phyloP scores from a whole-genome alignment of 2,329 filamentous ascomycete genomes.

The Cladosporium sp. region DNA sequence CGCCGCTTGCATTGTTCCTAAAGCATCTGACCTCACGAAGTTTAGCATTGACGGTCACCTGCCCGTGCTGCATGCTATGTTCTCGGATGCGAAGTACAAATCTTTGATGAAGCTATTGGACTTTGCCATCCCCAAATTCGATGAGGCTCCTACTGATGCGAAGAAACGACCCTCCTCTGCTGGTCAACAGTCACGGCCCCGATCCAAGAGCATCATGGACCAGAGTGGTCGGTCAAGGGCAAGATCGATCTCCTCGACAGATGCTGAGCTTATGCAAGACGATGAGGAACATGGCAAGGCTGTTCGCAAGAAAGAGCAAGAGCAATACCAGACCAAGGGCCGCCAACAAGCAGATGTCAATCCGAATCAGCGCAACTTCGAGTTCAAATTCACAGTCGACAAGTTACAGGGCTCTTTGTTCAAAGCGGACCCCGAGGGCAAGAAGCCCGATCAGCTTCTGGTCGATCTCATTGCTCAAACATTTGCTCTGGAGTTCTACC shows the following conservation, averaged over 20 bases:
- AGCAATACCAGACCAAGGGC: constrained; percentile 40
- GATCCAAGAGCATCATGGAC: constrained; percentile 31
- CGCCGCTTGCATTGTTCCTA: constrained; percentile 96
- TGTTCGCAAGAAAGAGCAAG: constrained; percentile 56
- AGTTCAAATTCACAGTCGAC: constrained; percentile 95
- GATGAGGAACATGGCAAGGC: constrained; percentile 49
- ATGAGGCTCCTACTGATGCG: constrained; percentile 25
- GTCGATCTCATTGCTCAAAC: constrained; percentile 88
- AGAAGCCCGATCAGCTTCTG: constrained; percentile 72
- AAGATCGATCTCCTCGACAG: constrained; percentile 71
- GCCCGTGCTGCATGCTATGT: constrained; percentile 83
- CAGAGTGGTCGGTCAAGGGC: constrained; percentile 53
- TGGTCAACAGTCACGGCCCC: constrained; percentile 25
- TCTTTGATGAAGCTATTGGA: constrained; percentile 94
- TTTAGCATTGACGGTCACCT: constrained; percentile 88
- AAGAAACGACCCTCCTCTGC: constrained; percentile 27
- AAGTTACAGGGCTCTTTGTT: constrained; percentile 90
- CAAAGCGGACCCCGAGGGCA: constrained; percentile 73
- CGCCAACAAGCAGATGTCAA: constrained; percentile 49
- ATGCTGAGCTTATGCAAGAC: constrained; percentile 72
- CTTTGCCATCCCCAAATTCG: constrained; percentile 84
- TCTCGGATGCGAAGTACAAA: constrained; percentile 97
- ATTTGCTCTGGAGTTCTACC: constrained; percentile 83
- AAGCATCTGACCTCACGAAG: constrained; percentile 87
- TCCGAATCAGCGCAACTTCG: constrained; percentile 84